Base-by-base conservation (phyloP, 495 filamentous ascomycete genomes). In the Penicillium chermesinum region DNA sequence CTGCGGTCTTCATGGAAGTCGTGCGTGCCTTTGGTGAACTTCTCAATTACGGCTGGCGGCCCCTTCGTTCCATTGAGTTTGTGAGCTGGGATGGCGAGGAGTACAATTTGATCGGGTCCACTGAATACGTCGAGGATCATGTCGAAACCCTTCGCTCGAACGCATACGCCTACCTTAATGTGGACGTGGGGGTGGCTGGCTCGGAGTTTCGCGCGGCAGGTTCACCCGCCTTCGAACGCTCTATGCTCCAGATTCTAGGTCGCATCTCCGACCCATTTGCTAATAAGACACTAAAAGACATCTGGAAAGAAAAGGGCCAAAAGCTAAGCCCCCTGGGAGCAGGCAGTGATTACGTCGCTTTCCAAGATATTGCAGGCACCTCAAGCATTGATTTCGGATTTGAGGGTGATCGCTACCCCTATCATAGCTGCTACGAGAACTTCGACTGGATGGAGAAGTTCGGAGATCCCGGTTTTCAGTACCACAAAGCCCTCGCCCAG, bases 101-200 rank as follows among this genome's bases (percentile, higher is more conserved):
- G 64, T 96, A 95, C 67, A 97, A 97, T 63, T 64, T 91, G 27
- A 89, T 96, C 44, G 93, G 93, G 12, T 93, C 88, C 8, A 97
- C 94, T 16, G 94, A 98, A 62, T 89, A 88, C 55, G 91, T 97
- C 32, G 93, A 98, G 69, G 77, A 77, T 16, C 66, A 77, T 41
- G 59, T 80, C 7, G 76, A 81, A 2, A 57, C 67, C 13, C 68
- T 88, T 6, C 82, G 82, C 6, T 60, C 66, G 12, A 66, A 85
- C 57, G 85, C 73, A 0, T 78, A 88, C 41, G 91, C 88, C 6
- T 98, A 98, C 63, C 71, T 98, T 50, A 98, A 98, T 61, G 83
- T 98, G 38, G 94, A 91, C 57, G 77, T 82, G n/a, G 91, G 84
- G 22, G 86, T 96, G 8, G 76, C 76, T 6, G 93, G 93, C 13